Evolutionary conservation across 257 asterid genomes (phyloP), one percentile per base, ranked within the genome.

Genomic region (Rubia yunnanensis): DNA sequence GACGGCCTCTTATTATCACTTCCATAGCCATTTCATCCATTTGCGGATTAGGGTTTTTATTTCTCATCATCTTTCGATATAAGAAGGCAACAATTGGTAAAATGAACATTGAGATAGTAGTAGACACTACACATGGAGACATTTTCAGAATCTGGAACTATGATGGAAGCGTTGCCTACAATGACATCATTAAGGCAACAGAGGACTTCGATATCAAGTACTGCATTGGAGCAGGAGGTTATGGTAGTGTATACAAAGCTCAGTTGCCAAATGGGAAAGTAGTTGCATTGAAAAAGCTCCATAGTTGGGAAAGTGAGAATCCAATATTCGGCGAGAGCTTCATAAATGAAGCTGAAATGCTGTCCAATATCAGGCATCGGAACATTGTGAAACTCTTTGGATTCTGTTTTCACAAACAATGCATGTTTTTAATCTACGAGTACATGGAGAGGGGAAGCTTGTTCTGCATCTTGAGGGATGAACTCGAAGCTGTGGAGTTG

Each of bases 361-460:
- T 62, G 46, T 62, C 67, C 23, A 24, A 39, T 0, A 38, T 62
- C 10, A 62, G 54, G 38, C 67, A 63, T 41, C 23, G 36, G 15
- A 63, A 23, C 22, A 63, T 63, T 1, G 54, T 63, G 44, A 36
- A 62, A 22, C 66, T 62, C 53, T 62, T 22, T 2, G 67, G 67
- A 41, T 63, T 24, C 26, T 63, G 67, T 26, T 17, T 63, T 14
- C 38, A 63, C 26, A 41, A 10, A 9, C 8, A 20, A 41, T 41
- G 27, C 15, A 63, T 26, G 67, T 63, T 63, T 63, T 24, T 63
- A 1, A 17, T 63, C 1, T 63, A 63, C 13, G 67, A 63, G 67
- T 63, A 63, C 56, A 63, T 63, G 67, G 67, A 63, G 18, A 27
- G 57, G 26, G 67, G 67, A 41, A 63, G 67, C 67, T 15, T 63